Percentiles rank a stretch among this genome's conserved stretches.
Conservation (phyloP, 768 basidiomycete species). For the Lactarius trivialis region DNA sequence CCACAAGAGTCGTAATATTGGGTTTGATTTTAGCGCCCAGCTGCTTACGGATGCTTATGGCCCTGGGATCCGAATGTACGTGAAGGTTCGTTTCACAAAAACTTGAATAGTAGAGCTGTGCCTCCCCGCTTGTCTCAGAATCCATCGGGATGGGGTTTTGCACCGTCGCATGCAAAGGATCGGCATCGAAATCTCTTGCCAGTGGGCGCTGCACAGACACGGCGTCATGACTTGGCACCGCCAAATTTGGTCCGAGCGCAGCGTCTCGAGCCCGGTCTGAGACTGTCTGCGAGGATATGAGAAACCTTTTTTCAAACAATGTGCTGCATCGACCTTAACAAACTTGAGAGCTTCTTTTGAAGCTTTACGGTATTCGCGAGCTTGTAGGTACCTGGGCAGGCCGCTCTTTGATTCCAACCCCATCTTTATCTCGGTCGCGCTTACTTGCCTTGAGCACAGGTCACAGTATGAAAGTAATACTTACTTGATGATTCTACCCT, state of each 20-base stretch:
- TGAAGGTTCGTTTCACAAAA: neutral
- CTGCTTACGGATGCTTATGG: too few relatives aligned
- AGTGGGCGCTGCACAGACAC: neutral
- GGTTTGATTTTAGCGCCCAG: neutral
- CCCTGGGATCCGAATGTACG: neutral
- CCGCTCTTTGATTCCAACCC: constrained; percentile 3
- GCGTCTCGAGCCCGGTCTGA: neutral
- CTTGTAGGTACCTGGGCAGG: constrained; percentile 3
- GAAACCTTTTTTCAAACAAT: neutral
- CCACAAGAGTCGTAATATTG: neutral
- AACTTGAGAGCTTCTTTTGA: neutral
- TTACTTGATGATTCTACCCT: neutral
- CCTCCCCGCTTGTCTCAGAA: neutral
- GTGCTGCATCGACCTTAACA: neutral
- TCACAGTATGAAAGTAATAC: neutral
- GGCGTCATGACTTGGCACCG: neutral
- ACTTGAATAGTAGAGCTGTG: neutral
- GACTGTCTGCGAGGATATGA: constrained; percentile 4
- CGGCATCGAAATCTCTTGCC: neutral
- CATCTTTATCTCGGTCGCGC: neutral
- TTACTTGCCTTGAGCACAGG: neutral
- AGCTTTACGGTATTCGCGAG: neutral
- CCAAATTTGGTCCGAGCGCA: neutral
- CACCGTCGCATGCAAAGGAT: neutral
- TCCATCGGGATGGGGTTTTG: neutral